Percentiles rank a stretch among this genome's conserved stretches.
Evolutionary conservation across 2,329 filamentous ascomycete genomes (phyloP).

Genomic region (Epichloe sp.): DNA sequence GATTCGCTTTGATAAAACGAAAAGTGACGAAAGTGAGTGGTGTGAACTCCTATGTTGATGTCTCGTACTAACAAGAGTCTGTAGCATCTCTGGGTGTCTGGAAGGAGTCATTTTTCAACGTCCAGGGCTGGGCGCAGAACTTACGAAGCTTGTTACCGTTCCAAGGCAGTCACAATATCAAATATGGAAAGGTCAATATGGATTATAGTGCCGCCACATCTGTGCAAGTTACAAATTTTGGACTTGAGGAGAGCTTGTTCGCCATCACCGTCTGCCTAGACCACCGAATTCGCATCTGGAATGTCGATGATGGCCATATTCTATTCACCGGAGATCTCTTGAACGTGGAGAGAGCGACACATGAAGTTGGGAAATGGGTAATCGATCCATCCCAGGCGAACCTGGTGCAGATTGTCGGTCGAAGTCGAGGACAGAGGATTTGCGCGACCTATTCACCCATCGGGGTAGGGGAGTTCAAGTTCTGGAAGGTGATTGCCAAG

Average conservation of each 20-base stretch:
- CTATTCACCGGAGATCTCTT: conserved; percentile 68
- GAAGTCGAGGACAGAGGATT: conserved; percentile 35
- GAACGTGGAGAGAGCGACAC: conserved; percentile 48
- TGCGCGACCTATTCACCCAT: conserved; percentile 81
- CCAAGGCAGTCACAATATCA: conserved; percentile 49
- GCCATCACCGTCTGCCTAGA: conserved; percentile 78
- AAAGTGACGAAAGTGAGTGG: conserved; percentile 31
- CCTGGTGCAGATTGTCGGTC: conserved; percentile 59
- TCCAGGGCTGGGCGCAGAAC: conserved; percentile 58
- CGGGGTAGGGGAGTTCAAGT: conserved; percentile 81
- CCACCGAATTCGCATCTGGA: conserved; percentile 82
- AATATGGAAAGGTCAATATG: conserved; percentile 49
- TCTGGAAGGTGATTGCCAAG: conserved; percentile 64
- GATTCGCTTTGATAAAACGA: conserved; percentile 53
- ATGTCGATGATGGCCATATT: conserved; percentile 66
- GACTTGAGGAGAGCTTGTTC: conserved; percentile 36
- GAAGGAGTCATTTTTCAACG: conserved; percentile 62
- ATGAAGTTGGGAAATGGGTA: conserved; percentile 59
- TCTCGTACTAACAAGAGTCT: neutral
- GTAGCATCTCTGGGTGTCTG: conserved; percentile 30
- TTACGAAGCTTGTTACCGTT: conserved; percentile 54
- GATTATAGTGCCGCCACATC: conserved; percentile 57
- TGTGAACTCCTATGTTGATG: neutral
- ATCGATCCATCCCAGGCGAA: conserved; percentile 70
- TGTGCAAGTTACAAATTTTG: conserved; percentile 39